A percentile compares a stretch with the other conserved stretches of the same genome.
phyloP scores from a whole-genome alignment of 176 grass and related monocot species.

The Microstegium vimineum region DNA sequence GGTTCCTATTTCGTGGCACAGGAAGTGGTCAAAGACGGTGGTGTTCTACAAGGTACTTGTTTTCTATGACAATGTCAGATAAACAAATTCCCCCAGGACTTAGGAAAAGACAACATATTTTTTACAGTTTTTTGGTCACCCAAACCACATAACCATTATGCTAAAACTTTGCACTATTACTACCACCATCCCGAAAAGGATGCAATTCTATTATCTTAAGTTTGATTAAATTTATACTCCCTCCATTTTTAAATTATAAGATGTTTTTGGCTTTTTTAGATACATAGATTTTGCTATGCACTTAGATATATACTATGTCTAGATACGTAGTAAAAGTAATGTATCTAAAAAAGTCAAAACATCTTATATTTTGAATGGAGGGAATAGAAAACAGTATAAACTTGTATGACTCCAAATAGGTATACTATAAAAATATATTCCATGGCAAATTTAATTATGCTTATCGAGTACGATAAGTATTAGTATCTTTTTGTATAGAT shows the following conservation, averaged over 20 bases:
- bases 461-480: neutral
- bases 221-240: neutral
- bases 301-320: neutral
- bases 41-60: conserved; percentile 40
- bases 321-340: neutral
- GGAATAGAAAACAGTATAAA: neutral
- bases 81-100: neutral
- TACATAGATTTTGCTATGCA: neutral
- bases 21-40: conserved; percentile 23
- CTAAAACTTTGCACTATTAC: neutral
- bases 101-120: neutral
- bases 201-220: neutral
- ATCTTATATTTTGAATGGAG: neutral
- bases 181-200: neutral
- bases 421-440: neutral
- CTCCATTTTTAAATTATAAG: neutral
- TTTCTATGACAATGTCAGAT: conserved; percentile 7
- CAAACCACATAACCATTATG: neutral
- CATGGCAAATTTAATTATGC: neutral
- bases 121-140: neutral
- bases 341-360: neutral
- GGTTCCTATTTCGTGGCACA: conserved; percentile 30
- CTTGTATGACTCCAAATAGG: neutral
- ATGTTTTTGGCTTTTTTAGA: neutral
- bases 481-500: neutral